A percentile compares a stretch with the other conserved stretches of the same genome.
phyloP scores from a whole-genome alignment of 345 rosid genomes.

The Abelmoschus esculentus region DNA sequence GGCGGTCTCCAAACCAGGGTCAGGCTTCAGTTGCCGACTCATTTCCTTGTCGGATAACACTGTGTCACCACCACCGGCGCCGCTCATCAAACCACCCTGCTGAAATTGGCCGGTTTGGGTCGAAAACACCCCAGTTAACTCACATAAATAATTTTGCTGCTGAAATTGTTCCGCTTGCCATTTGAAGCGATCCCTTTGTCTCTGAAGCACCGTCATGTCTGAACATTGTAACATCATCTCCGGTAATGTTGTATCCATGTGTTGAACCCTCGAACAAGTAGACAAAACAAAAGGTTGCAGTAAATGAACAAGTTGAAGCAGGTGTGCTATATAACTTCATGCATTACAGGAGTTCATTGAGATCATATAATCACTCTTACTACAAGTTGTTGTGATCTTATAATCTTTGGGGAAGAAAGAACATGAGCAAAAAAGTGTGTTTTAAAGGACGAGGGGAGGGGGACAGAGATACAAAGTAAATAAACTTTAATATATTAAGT shows the following conservation, averaged over 20 bases:
- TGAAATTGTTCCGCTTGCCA: constrained; percentile 34
- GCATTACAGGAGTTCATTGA: constrained; percentile 6
- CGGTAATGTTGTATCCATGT: constrained; percentile 28
- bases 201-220: constrained; percentile 55
- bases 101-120: constrained; percentile 20
- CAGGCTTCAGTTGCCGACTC: constrained; percentile 28
- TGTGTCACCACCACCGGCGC: constrained; percentile 12
- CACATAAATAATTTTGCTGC: constrained; percentile 22
- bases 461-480: constrained; percentile 1
- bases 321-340: neutral
- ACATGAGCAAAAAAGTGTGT: neutral
- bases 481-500: too few species aligned
- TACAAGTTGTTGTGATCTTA: neutral
- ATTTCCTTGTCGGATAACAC: neutral
- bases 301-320: neutral
- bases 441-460: neutral
- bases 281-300: neutral
- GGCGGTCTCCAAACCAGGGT: constrained; percentile 34
- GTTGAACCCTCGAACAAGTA: neutral
- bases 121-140: constrained; percentile 27
- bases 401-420: neutral
- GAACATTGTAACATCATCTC: constrained; percentile 40
- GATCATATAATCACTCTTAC: neutral
- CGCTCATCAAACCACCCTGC: constrained; percentile 22
- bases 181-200: constrained; percentile 42